Conservation (phyloP, 2,329 filamentous ascomycete species). For the Arthrobotrys sphaeroides region DNA sequence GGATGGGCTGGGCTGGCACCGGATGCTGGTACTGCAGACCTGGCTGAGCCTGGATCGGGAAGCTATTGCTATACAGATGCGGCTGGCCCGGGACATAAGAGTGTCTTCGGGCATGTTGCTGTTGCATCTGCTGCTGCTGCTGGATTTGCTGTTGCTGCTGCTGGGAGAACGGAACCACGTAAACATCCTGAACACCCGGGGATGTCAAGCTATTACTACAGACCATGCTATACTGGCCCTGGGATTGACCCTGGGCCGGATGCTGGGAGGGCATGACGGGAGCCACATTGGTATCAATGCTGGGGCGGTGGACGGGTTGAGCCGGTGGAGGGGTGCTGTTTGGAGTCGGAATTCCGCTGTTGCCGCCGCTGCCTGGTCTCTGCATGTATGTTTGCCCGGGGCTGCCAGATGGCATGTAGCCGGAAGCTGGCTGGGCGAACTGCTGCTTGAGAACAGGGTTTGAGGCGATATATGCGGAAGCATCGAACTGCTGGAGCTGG, state of each 20-base stretch:
- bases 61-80: constrained; percentile 44
- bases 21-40: constrained; percentile 29
- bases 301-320: constrained; percentile 16
- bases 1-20: background rate
- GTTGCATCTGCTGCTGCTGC: constrained; percentile 15
- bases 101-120: constrained; percentile 36
- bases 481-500: constrained; percentile 52
- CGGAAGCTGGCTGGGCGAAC: constrained; percentile 30
- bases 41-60: constrained; percentile 28
- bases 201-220: constrained; percentile 52
- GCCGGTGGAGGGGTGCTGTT: constrained; percentile 51
- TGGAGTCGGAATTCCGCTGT: constrained; percentile 46
- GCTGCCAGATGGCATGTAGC: constrained; percentile 33
- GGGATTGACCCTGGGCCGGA: constrained; percentile 18
- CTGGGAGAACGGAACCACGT: constrained; percentile 48
- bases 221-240: constrained; percentile 43
- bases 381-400: constrained; percentile 39
- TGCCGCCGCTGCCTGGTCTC: constrained; percentile 42
- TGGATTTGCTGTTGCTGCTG: constrained; percentile 36
- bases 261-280: constrained; percentile 26
- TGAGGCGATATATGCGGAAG: constrained; percentile 50
- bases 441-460: constrained; percentile 51
- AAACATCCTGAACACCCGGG: constrained; percentile 49
- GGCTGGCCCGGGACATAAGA: constrained; percentile 42
- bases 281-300: constrained; percentile 46